Base-by-base conservation (phyloP, 768 basidiomycete genomes). In the Mycena rosella region DNA sequence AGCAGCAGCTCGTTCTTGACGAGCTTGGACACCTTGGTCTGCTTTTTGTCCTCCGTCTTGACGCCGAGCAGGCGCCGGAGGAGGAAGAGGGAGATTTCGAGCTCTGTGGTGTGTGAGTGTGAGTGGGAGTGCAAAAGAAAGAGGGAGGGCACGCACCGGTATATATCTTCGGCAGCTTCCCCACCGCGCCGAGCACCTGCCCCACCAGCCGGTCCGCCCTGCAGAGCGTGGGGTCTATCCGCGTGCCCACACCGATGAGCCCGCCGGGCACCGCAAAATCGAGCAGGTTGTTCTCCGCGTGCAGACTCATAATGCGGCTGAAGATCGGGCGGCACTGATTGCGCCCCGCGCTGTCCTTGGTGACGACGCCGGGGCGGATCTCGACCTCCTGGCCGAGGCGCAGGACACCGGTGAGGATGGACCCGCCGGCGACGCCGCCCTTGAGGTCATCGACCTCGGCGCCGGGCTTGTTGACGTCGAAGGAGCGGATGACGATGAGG, bases 381-480 rank as follows among this genome's bases (percentile, higher is more conserved):
- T 99, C 98, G 67, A 99, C 95, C 78, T 98, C 95, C 81, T 92
- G 89, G 0, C 98, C 96, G 51, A 99, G 85, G 65, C 86, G 88
- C 66, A 99, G 88, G 26, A 98, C 92, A 74, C 98, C 97, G 6
- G 90, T 94, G 69, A 99, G 86, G 76, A 99, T 97, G 14, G 93
- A 96, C 22, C 98, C 97, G 79, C 98, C 98, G 20, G 98, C 98
- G 42, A 99, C 98, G 75, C 98, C 98, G 65, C 97, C 97, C 82
- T 98, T 97, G 67, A 99, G 87, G 47, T 99, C 98, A 73, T 97
- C 93, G 5, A 99, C 96, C 76, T 96, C 96, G 5, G 96, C 90
- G 77, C 97, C 98, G 14, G 98, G 98, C 80, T 98, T 98, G 87
- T 99, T 99, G 78, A 99, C 97, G 78, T 99, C 98, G 82, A 99